Percentiles rank a stretch among this genome's conserved stretches.
Evolutionary conservation across 139 green algal genomes (phyloP).

Genomic region (Pleodorina starrii): DNA sequence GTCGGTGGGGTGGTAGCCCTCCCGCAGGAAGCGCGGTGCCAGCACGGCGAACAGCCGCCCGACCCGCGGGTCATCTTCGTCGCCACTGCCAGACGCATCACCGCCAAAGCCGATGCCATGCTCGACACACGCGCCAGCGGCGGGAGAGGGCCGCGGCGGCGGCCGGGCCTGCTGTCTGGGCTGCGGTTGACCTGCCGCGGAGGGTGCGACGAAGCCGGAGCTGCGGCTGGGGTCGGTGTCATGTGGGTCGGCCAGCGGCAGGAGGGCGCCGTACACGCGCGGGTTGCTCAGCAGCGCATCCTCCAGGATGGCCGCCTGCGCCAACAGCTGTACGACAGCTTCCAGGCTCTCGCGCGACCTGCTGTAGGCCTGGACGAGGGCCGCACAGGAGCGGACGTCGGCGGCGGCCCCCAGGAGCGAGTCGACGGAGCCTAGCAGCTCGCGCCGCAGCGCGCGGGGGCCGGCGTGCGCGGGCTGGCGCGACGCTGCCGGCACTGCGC

Average conservation of each 20-base stretch:
- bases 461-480: background rate
- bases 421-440: slow-evolving; percentile 4
- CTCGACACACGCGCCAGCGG: no score
- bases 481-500: background rate
- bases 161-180: no score
- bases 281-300: background rate
- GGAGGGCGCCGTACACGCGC: background rate
- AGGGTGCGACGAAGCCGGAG: no score
- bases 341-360: background rate
- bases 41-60: background rate
- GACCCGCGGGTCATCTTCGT: background rate
- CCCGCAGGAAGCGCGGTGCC: background rate
- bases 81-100: background rate
- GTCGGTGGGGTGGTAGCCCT: slow-evolving; percentile 34
- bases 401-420: background rate
- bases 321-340: background rate
- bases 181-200: no score
- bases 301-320: background rate
- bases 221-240: no score
- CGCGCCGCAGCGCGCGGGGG: background rate
- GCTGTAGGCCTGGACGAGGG: slow-evolving; percentile 9
- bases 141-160: no score
- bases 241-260: no score
- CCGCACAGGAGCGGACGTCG: background rate
- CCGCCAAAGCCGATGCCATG: background rate